Evolutionary conservation across 257 asterid species (phyloP), one percentile per base, ranked within the genome.

Genomic region (Solanum appendiculatum): DNA sequence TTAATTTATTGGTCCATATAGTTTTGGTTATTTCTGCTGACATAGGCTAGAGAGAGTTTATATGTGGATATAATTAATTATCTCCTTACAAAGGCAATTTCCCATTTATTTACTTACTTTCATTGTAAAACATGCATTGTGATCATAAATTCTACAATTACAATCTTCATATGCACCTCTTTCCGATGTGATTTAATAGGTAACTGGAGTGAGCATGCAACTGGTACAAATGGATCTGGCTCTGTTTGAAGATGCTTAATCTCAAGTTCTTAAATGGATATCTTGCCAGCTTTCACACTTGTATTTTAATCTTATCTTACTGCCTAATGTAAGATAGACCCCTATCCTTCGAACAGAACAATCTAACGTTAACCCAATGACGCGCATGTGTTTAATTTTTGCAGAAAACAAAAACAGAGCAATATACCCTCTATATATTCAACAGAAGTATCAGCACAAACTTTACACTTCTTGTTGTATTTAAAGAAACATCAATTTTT

Each of bases 181-280:
- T 44, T 27, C 42, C 40, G 21, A 66, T 86, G 56, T 21, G 33
- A 48, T 23, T 46, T 29, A 16, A 73, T 91, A 94, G 98, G 99
- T 96, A 27, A 93, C 99, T 6, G 98, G 94, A 72, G 92, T 91
- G 77, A 91, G 98, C 95, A 94, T 96, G 99, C 98, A 96, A 93
- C 91, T 96, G 98, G 44, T 8, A 39, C 44, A 39, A 39, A 39
- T 39, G 44, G 44, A 39, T 39, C 60, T 51, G n/a, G 9, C 60
- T 20, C 20, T 46, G 56, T 46, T 46, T 46, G 56, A 46, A 46
- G 20, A 46, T 46, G 14, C 56, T 46, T 20, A 46, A 46, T 46
- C 20, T 46, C 56, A 20, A 46, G 56, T 46, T 46, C 56, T 46
- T 46, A 14, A 46, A 14, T 46, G 14, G 18, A 51, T 51, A 51